These are phyloP conservation scores for Cryptosporidium tyzzeri DNA, from an alignment of 169 alveolate species.

Conservation along the genomic window DNA sequence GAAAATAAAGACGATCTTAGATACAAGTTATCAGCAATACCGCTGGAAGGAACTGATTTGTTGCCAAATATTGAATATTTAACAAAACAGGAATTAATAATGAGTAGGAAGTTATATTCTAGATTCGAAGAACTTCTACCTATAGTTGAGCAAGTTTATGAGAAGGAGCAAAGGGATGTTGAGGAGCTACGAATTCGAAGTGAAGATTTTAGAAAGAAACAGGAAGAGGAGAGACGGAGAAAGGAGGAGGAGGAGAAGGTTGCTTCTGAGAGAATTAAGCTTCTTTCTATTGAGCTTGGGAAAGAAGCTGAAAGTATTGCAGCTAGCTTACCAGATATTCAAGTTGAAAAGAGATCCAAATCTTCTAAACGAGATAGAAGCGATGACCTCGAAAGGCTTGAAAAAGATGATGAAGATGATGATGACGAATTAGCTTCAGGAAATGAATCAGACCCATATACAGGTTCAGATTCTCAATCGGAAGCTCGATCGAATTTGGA, in stretches of 20 bases:
- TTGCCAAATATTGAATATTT: slow-evolving; percentile 34
- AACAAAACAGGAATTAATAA: slow-evolving; percentile 46
- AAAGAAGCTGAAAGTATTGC: slow-evolving; percentile 73
- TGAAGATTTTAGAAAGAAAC: slow-evolving; percentile 69
- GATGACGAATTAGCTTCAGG: not conserved
- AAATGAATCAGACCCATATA: not conserved
- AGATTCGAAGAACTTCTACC: slow-evolving; percentile 71
- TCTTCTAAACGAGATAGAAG: slow-evolving; percentile 15
- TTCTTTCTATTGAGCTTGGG: slow-evolving; percentile 59
- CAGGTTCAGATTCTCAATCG: not conserved
- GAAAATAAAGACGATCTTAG: slow-evolving; percentile 8
- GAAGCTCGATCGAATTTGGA: not conserved
- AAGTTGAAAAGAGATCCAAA: slow-evolving; percentile 7
- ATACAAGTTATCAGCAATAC: slow-evolving; percentile 52
- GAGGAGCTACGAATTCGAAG: slow-evolving; percentile 62
- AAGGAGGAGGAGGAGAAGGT: slow-evolving; percentile 59
- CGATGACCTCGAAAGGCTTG: not conserved
- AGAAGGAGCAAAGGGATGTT: slow-evolving; percentile 72
- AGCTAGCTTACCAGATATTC: slow-evolving; percentile 55
- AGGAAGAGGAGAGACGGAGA: slow-evolving; percentile 44
- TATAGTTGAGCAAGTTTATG: slow-evolving; percentile 73
- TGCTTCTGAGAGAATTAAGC: slow-evolving; percentile 47
- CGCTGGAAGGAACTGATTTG: slow-evolving; percentile 49
- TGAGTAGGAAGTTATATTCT: slow-evolving; percentile 65
- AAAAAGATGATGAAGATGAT: not conserved